Base-by-base conservation (phyloP, 306 rosid species). In the Oxytropis ochrocephala region DNA sequence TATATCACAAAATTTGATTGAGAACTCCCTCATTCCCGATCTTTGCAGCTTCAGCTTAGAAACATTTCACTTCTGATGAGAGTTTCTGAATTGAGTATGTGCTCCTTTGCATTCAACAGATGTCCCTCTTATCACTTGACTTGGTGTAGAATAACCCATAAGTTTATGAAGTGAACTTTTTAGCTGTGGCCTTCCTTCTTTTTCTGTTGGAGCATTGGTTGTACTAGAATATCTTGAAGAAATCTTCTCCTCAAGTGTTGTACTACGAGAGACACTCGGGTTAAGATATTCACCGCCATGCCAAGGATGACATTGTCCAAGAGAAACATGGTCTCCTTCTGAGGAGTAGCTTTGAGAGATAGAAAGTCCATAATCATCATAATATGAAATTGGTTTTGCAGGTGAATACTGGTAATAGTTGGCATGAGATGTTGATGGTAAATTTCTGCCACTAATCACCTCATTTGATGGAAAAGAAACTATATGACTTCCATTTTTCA, bases 91-190 rank as follows among this genome's bases (percentile, higher is more conserved):
- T 64, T 13, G 79, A 50, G 67, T 39, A 21, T 72, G 69, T 60
- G 59, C 70, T 70, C 61, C 52, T 70, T 19, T 32, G 74, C 80
- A 75, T 63, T 55, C 29, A 58, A 58, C 64, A 59, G 64, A 76
- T 70, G 72, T 10, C 27, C 96, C 91, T 71, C 74, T 71, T 19
- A 86, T 79, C 58, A 93, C 84, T 68, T 79, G 78, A 70, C 91
- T 88, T 32, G 91, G 96, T 17, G 97, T 88, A 73, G 84, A 63
- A 75, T 91, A 94, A 38, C 95, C 96, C 95, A 91, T 88, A 73
- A 94, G 84, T 61, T 65, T 63, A 86, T 91, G 91, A 75, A 89
- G 99, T 17, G 96, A 81, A 68, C 35, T 69, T 62, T 84, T 78
- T 59, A 52, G 78, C 6, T 56, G 54, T 4, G 66, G 67, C n/a